Conservation (phyloP, 176 grass and related monocot genomes). For the Calamus simplicifolius region DNA sequence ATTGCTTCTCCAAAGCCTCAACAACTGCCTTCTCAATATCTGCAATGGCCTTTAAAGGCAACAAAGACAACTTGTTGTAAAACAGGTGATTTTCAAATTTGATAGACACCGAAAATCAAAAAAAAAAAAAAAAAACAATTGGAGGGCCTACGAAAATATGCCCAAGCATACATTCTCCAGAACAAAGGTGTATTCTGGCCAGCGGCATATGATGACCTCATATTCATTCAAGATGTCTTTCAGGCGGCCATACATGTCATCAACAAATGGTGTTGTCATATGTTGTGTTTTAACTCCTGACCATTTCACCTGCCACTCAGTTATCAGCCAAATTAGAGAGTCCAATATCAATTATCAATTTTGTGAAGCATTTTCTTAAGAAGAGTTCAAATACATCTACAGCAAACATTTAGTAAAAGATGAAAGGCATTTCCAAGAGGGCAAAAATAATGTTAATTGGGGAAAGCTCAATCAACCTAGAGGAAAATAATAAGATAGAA, state of each 20-base stretch:
- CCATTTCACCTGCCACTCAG: conserved; percentile 79
- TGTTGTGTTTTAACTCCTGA: conserved; percentile 87
- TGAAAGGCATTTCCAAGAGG: no score
- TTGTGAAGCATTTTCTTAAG: no score
- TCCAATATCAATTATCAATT: no score
- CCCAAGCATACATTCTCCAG: conserved; percentile 83
- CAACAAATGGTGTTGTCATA: conserved; percentile 95
- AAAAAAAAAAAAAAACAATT: conserved; percentile 4
- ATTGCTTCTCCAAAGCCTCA: conserved; percentile 79
- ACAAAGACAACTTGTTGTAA: conserved; percentile 13
- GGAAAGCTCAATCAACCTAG: no score
- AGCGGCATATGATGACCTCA: conserved; percentile 93
- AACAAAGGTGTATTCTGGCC: conserved; percentile 92
- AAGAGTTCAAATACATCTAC: no score
- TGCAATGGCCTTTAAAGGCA: conserved; percentile 79
- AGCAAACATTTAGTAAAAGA: no score
- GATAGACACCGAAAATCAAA: not conserved
- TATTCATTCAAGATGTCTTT: conserved; percentile 82
- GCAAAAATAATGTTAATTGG: no score
- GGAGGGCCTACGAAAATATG: conserved; percentile 8
- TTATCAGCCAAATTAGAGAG: not conserved
- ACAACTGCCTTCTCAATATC: conserved; percentile 95
- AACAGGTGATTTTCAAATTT: conserved; percentile 20
- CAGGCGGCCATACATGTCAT: conserved; percentile 85
- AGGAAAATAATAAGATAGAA: no score